phyloP scores from a whole-genome alignment of 2,329 filamentous ascomycete species.

The Curvularia spicifera region DNA sequence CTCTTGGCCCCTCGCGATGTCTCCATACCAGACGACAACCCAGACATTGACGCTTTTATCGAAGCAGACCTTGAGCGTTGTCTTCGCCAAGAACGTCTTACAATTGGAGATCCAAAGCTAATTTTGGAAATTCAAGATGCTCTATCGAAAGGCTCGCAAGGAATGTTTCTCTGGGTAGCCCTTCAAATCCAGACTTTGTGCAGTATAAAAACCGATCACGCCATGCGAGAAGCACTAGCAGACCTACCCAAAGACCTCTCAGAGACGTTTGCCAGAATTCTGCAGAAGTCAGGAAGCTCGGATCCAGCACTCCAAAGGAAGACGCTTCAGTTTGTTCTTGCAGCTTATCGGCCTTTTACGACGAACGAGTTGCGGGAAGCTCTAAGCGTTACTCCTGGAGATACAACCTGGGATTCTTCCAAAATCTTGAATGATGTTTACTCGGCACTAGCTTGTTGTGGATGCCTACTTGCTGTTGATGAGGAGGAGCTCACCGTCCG shows the following conservation, averaged over 20 bases:
- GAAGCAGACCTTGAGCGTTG: constrained; percentile 33
- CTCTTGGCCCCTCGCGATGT: constrained; percentile 11
- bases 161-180: constrained; percentile 38
- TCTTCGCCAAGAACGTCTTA: constrained; percentile 22
- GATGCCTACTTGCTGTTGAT: constrained; percentile 32
- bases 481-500: constrained; percentile 35
- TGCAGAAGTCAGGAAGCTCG: constrained; percentile 11
- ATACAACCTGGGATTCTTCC: constrained; percentile 25
- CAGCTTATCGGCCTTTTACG: constrained; percentile 41
- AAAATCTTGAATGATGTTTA: constrained; percentile 27
- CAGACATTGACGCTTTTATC: constrained; percentile 37
- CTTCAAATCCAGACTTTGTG: constrained; percentile 40
- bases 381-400: constrained; percentile 48
- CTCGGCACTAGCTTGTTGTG: constrained; percentile 28
- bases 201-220: constrained; percentile 45
- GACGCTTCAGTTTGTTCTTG: constrained; percentile 44
- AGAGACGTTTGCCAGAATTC: constrained; percentile 17
- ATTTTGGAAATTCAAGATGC: constrained; percentile 36
- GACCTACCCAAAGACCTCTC: constrained; percentile 29
- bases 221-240: constrained; percentile 38
- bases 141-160: constrained; percentile 27
- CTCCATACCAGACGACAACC: constrained; percentile 30
- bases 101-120: constrained; percentile 33
- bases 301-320: constrained; percentile 30
- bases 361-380: constrained; percentile 50